These are phyloP conservation scores for Boeremia lycopersici DNA, from an alignment of 2,329 filamentous ascomycete species.

Conservation along the genomic window DNA sequence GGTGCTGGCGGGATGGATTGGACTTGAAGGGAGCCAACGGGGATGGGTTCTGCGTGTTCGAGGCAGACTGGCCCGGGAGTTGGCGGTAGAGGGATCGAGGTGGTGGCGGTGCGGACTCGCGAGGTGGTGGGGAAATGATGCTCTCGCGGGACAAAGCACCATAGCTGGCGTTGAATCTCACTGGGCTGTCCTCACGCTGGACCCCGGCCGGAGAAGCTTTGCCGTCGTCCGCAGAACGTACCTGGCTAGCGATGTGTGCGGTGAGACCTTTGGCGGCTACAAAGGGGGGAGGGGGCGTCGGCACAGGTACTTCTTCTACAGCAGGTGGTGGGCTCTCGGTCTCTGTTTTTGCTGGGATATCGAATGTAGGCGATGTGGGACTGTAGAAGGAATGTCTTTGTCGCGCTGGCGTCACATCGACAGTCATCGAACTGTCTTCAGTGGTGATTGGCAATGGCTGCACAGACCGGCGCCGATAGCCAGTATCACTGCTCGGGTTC, in stretches of 20 bases:
- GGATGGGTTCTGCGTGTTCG: slow-evolving; percentile 3
- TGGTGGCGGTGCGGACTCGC: slow-evolving; percentile 31
- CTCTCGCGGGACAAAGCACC: slow-evolving; percentile 32
- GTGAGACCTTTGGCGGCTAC: slow-evolving; percentile 13
- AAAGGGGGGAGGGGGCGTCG: not conserved
- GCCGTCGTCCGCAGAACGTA: not conserved
- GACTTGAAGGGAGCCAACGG: slow-evolving; percentile 15
- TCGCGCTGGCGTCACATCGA: slow-evolving; percentile 17
- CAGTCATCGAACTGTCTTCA: slow-evolving; percentile 38
- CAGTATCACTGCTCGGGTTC: slow-evolving; percentile 38
- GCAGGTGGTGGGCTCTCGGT: not conserved
- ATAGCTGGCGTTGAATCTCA: slow-evolving; percentile 35
- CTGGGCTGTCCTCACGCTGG: slow-evolving; percentile 26
- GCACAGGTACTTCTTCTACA: not conserved
- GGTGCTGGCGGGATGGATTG: slow-evolving; percentile 23
- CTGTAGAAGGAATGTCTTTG: slow-evolving; percentile 43
- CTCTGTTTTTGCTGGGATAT: slow-evolving; percentile 17
- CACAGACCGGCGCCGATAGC: slow-evolving; percentile 46
- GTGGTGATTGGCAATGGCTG: slow-evolving; percentile 46
- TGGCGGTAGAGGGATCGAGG: slow-evolving; percentile 33
- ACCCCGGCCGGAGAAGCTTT: slow-evolving; percentile 4
- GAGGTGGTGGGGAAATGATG: slow-evolving; percentile 40
- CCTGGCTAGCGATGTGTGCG: slow-evolving; percentile 12
- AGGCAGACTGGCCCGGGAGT: slow-evolving; percentile 28
- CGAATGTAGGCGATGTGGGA: slow-evolving; percentile 32